These are phyloP conservation scores for Mycena maculata DNA, from an alignment of 768 basidiomycete genomes.

Conservation along the genomic window DNA sequence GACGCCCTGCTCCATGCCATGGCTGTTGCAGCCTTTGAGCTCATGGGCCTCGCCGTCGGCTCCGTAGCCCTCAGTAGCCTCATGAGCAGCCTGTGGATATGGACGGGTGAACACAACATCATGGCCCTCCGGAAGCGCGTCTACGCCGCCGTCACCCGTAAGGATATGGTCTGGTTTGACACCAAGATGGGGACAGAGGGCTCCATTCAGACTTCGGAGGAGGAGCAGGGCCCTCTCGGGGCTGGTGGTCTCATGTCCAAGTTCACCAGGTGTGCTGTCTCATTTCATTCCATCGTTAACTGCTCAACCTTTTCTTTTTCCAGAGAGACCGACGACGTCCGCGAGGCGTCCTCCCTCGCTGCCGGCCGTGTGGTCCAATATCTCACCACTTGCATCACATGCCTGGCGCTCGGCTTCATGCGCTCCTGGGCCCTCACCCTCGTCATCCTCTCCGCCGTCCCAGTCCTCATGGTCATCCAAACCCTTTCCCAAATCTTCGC, in stretches of 20 bases:
- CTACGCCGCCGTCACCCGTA: constrained; percentile 65
- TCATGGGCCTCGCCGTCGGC: constrained; percentile 63
- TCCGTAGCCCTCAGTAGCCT: constrained; percentile 69
- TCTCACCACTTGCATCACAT: constrained; percentile 69
- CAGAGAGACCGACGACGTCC: constrained; percentile 86
- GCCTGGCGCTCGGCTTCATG: constrained; percentile 72
- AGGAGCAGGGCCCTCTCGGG: constrained; percentile 61
- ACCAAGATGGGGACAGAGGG: constrained; percentile 67
- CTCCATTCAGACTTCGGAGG: constrained; percentile 49
- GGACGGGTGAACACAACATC: constrained; percentile 76
- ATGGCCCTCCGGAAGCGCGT: constrained; percentile 66
- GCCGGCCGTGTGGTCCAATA: constrained; percentile 73
- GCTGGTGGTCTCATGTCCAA: constrained; percentile 85
- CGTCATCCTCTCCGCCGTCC: constrained; percentile 80
- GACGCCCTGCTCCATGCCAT: constrained; percentile 59
- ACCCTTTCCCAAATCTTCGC: constrained; percentile 68
- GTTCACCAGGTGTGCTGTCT: constrained; percentile 70
- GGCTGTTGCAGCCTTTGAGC: constrained; percentile 62
- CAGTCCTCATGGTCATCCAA: constrained; percentile 71
- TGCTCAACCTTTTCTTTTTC: constrained; percentile 8
- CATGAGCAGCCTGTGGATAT: constrained; percentile 76
- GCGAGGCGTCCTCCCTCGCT: constrained; percentile 75
- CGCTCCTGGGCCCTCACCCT: constrained; percentile 76
- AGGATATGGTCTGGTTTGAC: constrained; percentile 83
- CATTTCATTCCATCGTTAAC: neutral